A percentile compares a stretch with the other conserved stretches of the same genome.
phyloP scores from a whole-genome alignment of 2,329 filamentous ascomycete genomes.

The Didymella pinodella region DNA sequence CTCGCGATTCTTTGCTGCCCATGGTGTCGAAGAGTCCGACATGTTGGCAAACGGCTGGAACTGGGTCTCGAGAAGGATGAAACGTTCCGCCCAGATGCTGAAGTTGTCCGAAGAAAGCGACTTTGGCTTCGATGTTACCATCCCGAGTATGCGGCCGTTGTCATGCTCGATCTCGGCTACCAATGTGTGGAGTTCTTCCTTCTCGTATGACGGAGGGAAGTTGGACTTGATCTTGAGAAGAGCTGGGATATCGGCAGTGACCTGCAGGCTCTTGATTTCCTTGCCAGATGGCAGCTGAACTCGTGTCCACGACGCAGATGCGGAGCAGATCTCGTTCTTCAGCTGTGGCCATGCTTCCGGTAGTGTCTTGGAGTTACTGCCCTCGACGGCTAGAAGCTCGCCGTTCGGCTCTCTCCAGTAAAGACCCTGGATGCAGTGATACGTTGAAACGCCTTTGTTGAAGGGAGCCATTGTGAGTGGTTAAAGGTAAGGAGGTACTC shows the following conservation, averaged over 20 bases:
- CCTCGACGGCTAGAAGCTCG: slow-evolving; percentile 36
- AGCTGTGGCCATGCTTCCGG: slow-evolving; percentile 33
- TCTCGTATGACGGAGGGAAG: slow-evolving; percentile 33
- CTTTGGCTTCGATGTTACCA: slow-evolving; percentile 36
- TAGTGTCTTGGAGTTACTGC: slow-evolving; percentile 33
- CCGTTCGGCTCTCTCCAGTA: slow-evolving; percentile 39
- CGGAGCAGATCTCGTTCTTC: slow-evolving; percentile 28
- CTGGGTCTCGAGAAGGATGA: slow-evolving; percentile 40
- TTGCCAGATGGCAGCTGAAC: slow-evolving; percentile 36
- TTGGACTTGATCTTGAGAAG: slow-evolving; percentile 34
- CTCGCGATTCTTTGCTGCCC: slow-evolving; percentile 31
- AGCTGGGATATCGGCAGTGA: slow-evolving; percentile 27
- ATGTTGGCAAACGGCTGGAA: slow-evolving; percentile 36
- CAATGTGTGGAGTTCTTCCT: slow-evolving; percentile 30
- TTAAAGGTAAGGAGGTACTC: slow-evolving; percentile 17
- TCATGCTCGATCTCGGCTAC: slow-evolving; percentile 34
- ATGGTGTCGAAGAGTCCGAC: slow-evolving; percentile 28
- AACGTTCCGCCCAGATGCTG: slow-evolving; percentile 38
- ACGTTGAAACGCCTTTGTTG: slow-evolving; percentile 41
- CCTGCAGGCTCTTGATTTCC: slow-evolving; percentile 33
- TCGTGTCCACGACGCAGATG: slow-evolving; percentile 25
- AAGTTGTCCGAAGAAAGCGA: slow-evolving; percentile 36
- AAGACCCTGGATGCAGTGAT: slow-evolving; percentile 40
- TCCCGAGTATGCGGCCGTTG: slow-evolving; percentile 33
- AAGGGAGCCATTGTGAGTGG: slow-evolving; percentile 36